Percentiles rank a stretch among this genome's conserved stretches.
These are phyloP conservation scores for Verticillium nubilum DNA, from an alignment of 2,329 filamentous ascomycete genomes.

Conservation along the genomic window DNA sequence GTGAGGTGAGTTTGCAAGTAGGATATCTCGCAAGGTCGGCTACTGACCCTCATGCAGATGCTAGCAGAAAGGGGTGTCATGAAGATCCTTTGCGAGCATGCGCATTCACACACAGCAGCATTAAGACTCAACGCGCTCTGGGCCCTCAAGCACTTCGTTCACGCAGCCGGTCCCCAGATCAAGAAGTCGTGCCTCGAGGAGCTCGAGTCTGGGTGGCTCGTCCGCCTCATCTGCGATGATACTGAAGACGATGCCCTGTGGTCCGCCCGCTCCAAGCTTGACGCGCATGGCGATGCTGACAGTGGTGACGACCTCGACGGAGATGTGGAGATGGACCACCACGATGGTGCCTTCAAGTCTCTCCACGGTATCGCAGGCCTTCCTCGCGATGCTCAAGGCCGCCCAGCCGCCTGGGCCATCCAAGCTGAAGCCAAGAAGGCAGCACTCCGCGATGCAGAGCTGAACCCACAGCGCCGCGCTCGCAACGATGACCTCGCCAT, in stretches of 20 bases:
- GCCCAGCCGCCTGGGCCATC: constrained; percentile 35
- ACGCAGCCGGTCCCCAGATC: constrained; percentile 62
- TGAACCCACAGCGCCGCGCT: constrained; percentile 61
- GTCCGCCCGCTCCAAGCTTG: constrained; percentile 26
- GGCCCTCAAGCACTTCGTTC: constrained; percentile 87
- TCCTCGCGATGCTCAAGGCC: constrained; percentile 11
- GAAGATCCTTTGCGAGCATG: constrained; percentile 74
- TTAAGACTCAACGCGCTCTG: constrained; percentile 83
- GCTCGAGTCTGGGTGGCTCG: constrained; percentile 73
- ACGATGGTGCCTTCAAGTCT: constrained; percentile 23
- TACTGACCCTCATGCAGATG: constrained; percentile 40
- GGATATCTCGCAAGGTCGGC: constrained; percentile 1
- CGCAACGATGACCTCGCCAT: constrained; percentile 76
- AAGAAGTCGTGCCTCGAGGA: constrained; percentile 76
- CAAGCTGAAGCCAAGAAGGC: constrained; percentile 45
- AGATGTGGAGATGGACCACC: constrained; percentile 51
- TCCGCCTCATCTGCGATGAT: constrained; percentile 67
- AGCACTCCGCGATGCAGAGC: constrained; percentile 57
- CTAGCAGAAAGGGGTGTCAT: constrained; percentile 71
- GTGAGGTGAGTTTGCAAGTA: constrained; percentile 55
- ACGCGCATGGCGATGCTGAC: constrained; percentile 15
- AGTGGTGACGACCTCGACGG: constrained; percentile 43
- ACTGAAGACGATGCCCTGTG: constrained; percentile 47
- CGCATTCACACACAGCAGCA: constrained; percentile 72
- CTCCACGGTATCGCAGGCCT: constrained; percentile 11